Evolutionary conservation across 1,139 yeast genomes (phyloP).

Genomic region (Hemisphaericaspora subhashii): DNA sequence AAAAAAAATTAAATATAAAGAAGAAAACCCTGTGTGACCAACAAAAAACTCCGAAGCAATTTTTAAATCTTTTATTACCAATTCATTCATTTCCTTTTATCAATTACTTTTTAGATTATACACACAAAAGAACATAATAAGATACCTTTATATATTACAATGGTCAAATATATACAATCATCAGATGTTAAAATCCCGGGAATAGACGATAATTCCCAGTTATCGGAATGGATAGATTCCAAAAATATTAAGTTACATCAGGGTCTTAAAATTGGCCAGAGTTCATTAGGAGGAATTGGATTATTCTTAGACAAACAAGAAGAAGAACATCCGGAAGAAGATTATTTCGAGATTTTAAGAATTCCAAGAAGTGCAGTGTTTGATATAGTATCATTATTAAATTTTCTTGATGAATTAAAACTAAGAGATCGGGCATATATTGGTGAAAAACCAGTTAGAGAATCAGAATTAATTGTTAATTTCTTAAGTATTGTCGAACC

Average conservation of each 20-base stretch:
- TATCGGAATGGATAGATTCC: slow-evolving; percentile 12
- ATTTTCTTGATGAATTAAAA: slow-evolving; percentile 23
- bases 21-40: too few relatives aligned
- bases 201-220: slow-evolving; percentile 9
- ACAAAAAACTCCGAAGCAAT: too few relatives aligned
- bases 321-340: slow-evolving; percentile 10
- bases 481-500: slow-evolving; percentile 25
- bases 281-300: slow-evolving; percentile 38
- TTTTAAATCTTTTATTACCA: too few relatives aligned
- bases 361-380: slow-evolving; percentile 32
- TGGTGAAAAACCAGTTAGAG: slow-evolving; percentile 19
- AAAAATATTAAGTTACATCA: slow-evolving; percentile 9
- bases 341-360: slow-evolving; percentile 29
- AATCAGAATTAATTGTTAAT: slow-evolving; percentile 22
- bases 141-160: not conserved
- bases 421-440: slow-evolving; percentile 9
- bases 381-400: slow-evolving; percentile 31
- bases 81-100: too few relatives aligned
- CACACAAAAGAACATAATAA: too few relatives aligned
- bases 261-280: slow-evolving; percentile 20
- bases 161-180: not conserved
- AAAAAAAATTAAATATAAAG: too few relatives aligned
- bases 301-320: slow-evolving; percentile 21
- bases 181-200: slow-evolving; percentile 7
- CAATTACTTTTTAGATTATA: too few relatives aligned